Conservation (phyloP, 139 green algal genomes). For the Axilococcus clingmanii region DNA sequence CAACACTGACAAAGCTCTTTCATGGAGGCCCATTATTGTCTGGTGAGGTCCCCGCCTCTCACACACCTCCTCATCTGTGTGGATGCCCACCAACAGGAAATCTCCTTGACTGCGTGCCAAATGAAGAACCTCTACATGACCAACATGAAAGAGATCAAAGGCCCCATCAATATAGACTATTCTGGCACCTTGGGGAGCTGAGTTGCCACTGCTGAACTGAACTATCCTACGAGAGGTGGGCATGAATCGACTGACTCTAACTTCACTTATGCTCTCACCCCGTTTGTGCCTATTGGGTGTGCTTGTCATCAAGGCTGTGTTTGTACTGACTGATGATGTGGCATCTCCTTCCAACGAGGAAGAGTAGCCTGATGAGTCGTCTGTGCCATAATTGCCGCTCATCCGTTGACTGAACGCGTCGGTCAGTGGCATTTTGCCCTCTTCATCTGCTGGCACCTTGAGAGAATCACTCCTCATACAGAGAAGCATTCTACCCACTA, state of each 20-base stretch:
- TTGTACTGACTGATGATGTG: too few relatives aligned
- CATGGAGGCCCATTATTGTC: conserved; percentile 97
- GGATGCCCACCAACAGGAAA: conserved; percentile 95
- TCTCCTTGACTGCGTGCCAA: conserved; percentile 71
- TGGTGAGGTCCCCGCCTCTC: conserved; percentile 70
- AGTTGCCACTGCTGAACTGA: conserved; percentile 25
- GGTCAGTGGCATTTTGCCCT: too few relatives aligned
- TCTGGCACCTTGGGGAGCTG: conserved; percentile 36
- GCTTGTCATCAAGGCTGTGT: too few relatives aligned
- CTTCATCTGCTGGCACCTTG: not conserved
- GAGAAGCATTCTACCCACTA: conserved; percentile 95
- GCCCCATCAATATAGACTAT: conserved; percentile 98
- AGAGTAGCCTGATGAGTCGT: too few relatives aligned
- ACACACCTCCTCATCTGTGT: conserved; percentile 85
- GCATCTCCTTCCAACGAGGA: too few relatives aligned
- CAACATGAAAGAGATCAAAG: conserved; percentile 97
- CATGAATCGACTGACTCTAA: conserved; percentile 69
- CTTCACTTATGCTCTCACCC: not conserved
- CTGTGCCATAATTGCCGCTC: too few relatives aligned
- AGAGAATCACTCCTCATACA: conserved; percentile 65
- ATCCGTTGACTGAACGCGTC: too few relatives aligned
- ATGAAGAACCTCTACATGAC: conserved; percentile 88
- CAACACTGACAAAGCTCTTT: conserved; percentile 88
- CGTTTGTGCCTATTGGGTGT: too few relatives aligned
- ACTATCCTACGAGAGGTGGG: conserved; percentile 87